A percentile compares a stretch with the other conserved stretches of the same genome.
Conservation (phyloP, 306 rosid species). For the Pterocarpus santalinus region DNA sequence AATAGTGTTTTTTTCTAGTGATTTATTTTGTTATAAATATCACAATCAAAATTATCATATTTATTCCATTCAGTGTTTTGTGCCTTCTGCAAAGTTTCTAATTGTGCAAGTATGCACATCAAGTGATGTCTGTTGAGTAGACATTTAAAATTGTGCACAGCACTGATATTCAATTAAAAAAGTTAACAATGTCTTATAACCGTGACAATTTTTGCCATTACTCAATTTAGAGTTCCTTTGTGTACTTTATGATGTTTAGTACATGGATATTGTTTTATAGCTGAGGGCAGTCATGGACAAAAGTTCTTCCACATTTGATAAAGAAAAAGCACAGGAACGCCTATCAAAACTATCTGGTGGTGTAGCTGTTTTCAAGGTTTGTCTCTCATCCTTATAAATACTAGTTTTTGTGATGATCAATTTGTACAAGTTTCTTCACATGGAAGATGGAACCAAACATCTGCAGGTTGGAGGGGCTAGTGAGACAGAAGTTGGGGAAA, state of each 20-base stretch:
- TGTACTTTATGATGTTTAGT: slow-evolving; percentile 16
- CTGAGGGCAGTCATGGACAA: slow-evolving; percentile 76
- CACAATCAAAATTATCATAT: background rate
- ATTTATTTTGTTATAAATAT: slow-evolving; percentile 9
- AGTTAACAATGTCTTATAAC: slow-evolving; percentile 17
- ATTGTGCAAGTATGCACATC: slow-evolving; percentile 12
- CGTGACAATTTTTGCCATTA: slow-evolving; percentile 9
- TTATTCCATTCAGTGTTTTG: slow-evolving; percentile 13
- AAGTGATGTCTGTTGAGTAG: slow-evolving; percentile 5
- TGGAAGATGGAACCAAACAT: slow-evolving; percentile 41
- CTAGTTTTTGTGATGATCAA: slow-evolving; percentile 39
- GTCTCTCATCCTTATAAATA: slow-evolving; percentile 33
- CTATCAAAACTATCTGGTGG: slow-evolving; percentile 93
- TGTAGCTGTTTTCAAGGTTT: slow-evolving; percentile 95
- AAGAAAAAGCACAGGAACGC: slow-evolving; percentile 94
- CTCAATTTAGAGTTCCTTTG: slow-evolving; percentile 32
- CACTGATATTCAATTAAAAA: slow-evolving; percentile 1
- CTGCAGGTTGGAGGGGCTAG: slow-evolving; percentile 94
- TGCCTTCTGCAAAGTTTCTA: slow-evolving; percentile 6
- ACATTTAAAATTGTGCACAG: slow-evolving; percentile 2
- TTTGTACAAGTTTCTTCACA: slow-evolving; percentile 23
- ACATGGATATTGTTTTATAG: slow-evolving; percentile 54
- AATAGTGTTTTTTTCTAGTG: slow-evolving; percentile 6
- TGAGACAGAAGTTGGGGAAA: slow-evolving; percentile 92
- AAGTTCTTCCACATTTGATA: slow-evolving; percentile 84